Conservation (phyloP, 2,329 filamentous ascomycete genomes). For the Exophiala lecanii-corni region DNA sequence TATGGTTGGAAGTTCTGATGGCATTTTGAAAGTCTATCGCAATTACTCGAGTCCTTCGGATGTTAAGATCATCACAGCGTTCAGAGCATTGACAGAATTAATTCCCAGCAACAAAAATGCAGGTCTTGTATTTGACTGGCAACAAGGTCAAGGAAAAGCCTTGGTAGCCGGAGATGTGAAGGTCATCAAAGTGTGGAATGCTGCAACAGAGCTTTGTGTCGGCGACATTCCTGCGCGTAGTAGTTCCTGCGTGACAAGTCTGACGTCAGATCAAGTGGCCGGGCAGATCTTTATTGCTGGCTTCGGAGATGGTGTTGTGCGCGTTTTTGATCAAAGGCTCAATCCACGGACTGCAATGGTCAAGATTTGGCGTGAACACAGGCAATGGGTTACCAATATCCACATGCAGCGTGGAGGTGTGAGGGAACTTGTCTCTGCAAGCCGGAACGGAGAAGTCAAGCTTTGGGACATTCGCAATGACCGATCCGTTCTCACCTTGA, state of each 20-base stretch:
- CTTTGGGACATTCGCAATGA: conserved; percentile 95
- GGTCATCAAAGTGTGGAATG: conserved; percentile 94
- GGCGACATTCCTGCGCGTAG: conserved; percentile 86
- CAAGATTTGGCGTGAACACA: conserved; percentile 93
- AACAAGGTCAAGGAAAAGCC: conserved; percentile 91
- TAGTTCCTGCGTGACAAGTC: conserved; percentile 88
- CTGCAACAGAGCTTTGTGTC: conserved; percentile 84
- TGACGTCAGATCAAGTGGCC: conserved; percentile 96
- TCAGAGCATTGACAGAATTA: conserved; percentile 88
- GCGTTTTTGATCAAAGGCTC: conserved; percentile 86
- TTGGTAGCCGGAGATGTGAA: conserved; percentile 96
- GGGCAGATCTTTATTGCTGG: conserved; percentile 94
- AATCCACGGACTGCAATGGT: conserved; percentile 88
- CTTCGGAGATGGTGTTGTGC: conserved; percentile 89
- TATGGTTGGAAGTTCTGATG: conserved; percentile 92
- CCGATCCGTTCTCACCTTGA: conserved; percentile 21
- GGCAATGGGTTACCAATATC: conserved; percentile 91
- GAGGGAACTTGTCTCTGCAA: conserved; percentile 83
- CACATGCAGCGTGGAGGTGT: conserved; percentile 96
- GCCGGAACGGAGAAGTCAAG: conserved; percentile 86
- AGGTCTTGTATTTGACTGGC: conserved; percentile 97
- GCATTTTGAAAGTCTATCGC: conserved; percentile 86
- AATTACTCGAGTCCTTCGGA: conserved; percentile 76
- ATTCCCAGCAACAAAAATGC: conserved; percentile 92
- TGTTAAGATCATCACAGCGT: conserved; percentile 82